These are phyloP conservation scores for Beauveria asiatica DNA, from an alignment of 2,329 filamentous ascomycete species.

Conservation along the genomic window DNA sequence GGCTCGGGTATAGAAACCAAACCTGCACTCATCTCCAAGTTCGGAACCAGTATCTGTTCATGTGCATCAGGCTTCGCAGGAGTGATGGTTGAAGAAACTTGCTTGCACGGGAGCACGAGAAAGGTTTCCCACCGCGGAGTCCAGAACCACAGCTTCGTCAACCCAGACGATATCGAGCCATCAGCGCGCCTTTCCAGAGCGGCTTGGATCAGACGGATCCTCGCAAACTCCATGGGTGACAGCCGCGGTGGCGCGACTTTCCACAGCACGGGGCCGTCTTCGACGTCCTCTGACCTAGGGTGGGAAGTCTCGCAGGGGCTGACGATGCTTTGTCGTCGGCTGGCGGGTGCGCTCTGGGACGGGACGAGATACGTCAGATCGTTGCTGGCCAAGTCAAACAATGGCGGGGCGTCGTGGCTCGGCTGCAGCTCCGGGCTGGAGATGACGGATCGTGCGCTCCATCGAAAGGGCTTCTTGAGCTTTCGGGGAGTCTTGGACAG, in stretches of 20 bases:
- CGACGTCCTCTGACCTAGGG: background rate
- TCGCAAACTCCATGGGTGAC: slow-evolving; percentile 32
- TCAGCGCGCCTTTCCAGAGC: slow-evolving; percentile 20
- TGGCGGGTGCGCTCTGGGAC: background rate
- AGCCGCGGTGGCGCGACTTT: slow-evolving; percentile 22
- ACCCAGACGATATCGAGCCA: slow-evolving; percentile 22
- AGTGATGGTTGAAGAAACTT: slow-evolving; percentile 9
- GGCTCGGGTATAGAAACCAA: background rate
- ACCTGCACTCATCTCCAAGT: background rate
- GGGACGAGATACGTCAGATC: background rate
- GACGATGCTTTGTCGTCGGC: background rate
- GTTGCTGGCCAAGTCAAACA: background rate
- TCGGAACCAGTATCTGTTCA: too few species aligned
- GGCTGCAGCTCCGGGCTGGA: slow-evolving; percentile 16
- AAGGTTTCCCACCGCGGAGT: slow-evolving; percentile 28
- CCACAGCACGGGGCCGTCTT: background rate
- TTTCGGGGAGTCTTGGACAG: slow-evolving; percentile 4
- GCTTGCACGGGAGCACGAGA: slow-evolving; percentile 27
- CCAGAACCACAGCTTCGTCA: slow-evolving; percentile 26
- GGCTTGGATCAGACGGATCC: slow-evolving; percentile 27
- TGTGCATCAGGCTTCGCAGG: background rate
- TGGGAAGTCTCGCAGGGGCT: background rate
- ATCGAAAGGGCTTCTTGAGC: slow-evolving; percentile 9
- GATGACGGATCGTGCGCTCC: slow-evolving; percentile 17
- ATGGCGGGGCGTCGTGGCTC: background rate